Percentiles rank a stretch among this genome's conserved stretches.
Evolutionary conservation across 2,329 filamentous ascomycete species (phyloP).

Genomic region (Apiospora aurea): DNA sequence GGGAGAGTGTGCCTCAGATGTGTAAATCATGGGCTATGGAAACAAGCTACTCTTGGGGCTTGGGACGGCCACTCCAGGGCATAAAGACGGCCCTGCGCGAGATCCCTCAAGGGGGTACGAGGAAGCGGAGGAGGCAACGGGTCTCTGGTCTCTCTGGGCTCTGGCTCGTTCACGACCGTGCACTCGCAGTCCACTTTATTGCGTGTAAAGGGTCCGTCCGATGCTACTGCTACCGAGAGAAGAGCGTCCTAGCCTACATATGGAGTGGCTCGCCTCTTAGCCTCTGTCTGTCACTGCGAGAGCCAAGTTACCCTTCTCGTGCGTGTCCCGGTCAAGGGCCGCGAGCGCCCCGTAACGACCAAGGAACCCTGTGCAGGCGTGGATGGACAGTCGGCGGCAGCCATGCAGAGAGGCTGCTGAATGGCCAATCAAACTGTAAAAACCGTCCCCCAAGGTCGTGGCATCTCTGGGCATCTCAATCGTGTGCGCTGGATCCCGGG

Average conservation of each 20-base stretch:
- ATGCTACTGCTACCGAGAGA: slow-evolving; percentile 4
- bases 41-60: neutral
- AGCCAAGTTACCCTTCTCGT: neutral
- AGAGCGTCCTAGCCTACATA: neutral
- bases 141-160: neutral
- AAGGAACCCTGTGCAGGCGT: neutral
- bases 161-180: slow-evolving; percentile 12
- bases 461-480: slow-evolving; percentile 19
- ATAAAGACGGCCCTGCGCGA: slow-evolving; percentile 16
- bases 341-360: neutral
- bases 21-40: slow-evolving; percentile 17
- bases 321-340: neutral
- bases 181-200: slow-evolving; percentile 9
- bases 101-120: slow-evolving; percentile 9
- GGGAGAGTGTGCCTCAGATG: slow-evolving; percentile 17
- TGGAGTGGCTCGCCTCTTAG: neutral
- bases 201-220: slow-evolving; percentile 19
- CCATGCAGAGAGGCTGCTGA: neutral
- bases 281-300: neutral
- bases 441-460: neutral
- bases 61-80: neutral
- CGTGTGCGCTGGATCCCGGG: neutral
- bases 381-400: neutral
- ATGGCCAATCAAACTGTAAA: slow-evolving; percentile 22
- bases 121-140: neutral